Base-by-base conservation (phyloP, 208 protist species). In the Leishmania major region DNA sequence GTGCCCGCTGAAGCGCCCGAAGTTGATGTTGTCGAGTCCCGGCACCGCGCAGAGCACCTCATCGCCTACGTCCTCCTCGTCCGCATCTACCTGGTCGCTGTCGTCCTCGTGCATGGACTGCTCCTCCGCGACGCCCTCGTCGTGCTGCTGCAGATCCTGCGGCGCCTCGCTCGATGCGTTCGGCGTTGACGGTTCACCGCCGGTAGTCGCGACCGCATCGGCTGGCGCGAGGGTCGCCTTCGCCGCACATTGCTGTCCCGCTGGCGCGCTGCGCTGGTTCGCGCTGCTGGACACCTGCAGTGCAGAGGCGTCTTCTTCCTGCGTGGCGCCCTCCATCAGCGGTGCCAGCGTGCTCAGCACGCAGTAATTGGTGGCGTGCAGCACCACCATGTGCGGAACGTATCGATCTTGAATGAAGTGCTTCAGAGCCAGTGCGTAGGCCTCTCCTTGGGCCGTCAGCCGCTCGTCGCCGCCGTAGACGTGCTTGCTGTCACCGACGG, bases 11-110 rank as follows among this genome's bases (percentile, higher is more conserved):
- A 96, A 94, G 69, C 90, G 91, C 37, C 94, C 94, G 75, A 90
- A 96, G 86, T 97, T 97, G 72, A 96, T 96, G 79, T 92, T 91
- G 77, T 97, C 94, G 37, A 97, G 89, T 1, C 92, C 92, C 4
- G 92, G 92, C 37, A 95, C 87, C 11, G 91, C 90, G 76, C 93
- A 96, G 25, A 97, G 79, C 43, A 97, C 84, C 78, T 97, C 94
- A 40, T 93, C 87, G n/a, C 77, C 79, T 35, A 78, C 69, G 37
- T 96, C 89, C 22, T 91, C 88, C 11, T 91, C 84, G 4, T 87
- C 71, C 25, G 88, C 45, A 47, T 72, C n/a, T 40, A 43, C 62
- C 62, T 37, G 28, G 19, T 66, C 13, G 49, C 40, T 40, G 62
- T 75, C n/a, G 10, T 73, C 47, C 28, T 69, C 77, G 22, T 45